Conservation (phyloP, 2,329 filamentous ascomycete genomes). For the Aureobasidium namibiae region DNA sequence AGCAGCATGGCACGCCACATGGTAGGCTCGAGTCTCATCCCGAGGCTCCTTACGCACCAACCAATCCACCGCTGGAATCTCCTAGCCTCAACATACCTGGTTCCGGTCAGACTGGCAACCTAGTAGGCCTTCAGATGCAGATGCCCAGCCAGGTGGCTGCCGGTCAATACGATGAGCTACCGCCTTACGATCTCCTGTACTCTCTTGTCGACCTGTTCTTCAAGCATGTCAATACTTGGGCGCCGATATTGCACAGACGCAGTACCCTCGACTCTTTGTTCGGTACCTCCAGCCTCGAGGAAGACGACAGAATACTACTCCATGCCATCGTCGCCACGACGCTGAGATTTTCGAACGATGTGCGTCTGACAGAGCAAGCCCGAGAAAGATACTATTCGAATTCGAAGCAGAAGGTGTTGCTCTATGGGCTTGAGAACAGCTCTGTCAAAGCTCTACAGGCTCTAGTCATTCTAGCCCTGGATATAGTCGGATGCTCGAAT, state of each 20-base stretch:
- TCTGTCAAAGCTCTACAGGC: conserved; percentile 84
- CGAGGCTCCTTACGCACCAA: conserved; percentile 23
- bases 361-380: conserved; percentile 63
- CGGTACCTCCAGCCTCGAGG: conserved; percentile 64
- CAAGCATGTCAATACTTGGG: conserved; percentile 60
- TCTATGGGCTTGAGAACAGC: conserved; percentile 83
- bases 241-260: conserved; percentile 80
- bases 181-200: conserved; percentile 53
- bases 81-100: conserved; percentile 49
- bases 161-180: conserved; percentile 41
- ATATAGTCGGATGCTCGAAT: conserved; percentile 78
- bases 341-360: conserved; percentile 72
- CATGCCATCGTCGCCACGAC: conserved; percentile 87
- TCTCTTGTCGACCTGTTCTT: conserved; percentile 55
- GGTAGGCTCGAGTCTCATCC: conserved; percentile 12
- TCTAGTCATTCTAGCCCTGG: conserved; percentile 75
- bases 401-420: conserved; percentile 76
- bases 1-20: conserved; percentile 15
- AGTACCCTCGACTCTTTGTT: conserved; percentile 77
- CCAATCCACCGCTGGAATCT: conserved; percentile 45
- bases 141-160: conserved; percentile 20
- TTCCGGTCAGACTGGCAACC: conserved; percentile 22
- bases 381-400: conserved; percentile 67
- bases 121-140: not conserved
- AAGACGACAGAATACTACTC: conserved; percentile 72